Evolutionary conservation across 192 early-diverging fungal species (phyloP).

Genomic region (Paraglomus brasilianum): DNA sequence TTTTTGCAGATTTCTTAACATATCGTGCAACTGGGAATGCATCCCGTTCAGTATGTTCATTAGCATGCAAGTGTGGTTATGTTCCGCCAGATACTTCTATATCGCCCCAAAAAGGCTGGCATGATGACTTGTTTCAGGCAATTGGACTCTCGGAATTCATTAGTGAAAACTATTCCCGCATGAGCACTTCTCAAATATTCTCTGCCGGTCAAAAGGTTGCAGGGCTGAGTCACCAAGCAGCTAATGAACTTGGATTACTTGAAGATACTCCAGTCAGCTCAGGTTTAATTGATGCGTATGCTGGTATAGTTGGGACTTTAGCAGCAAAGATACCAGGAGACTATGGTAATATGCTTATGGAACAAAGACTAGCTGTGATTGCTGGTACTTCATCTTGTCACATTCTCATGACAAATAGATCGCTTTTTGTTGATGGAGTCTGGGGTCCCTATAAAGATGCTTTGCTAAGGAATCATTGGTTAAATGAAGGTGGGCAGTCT

Average conservation of each 20-base stretch:
- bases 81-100: slow-evolving; percentile 34
- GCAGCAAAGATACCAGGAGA: slow-evolving; percentile 39
- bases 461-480: slow-evolving; percentile 54
- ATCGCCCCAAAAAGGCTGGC: slow-evolving; percentile 50
- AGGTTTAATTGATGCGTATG: slow-evolving; percentile 75
- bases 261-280: slow-evolving; percentile 58
- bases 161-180: slow-evolving; percentile 40
- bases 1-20: slow-evolving; percentile 59
- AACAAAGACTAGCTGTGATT: slow-evolving; percentile 56
- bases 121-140: slow-evolving; percentile 48
- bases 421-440: slow-evolving; percentile 57
- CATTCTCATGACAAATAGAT: slow-evolving; percentile 51
- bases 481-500: slow-evolving; percentile 73
- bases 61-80: slow-evolving; percentile 71
- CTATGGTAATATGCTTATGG: background rate
- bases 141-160: slow-evolving; percentile 57
- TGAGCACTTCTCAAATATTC: slow-evolving; percentile 43
- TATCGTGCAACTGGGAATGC: slow-evolving; percentile 58
- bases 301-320: slow-evolving; percentile 59
- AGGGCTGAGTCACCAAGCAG: slow-evolving; percentile 51
- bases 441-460: slow-evolving; percentile 65
- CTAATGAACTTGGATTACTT: slow-evolving; percentile 55
- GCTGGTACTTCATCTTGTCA: slow-evolving; percentile 76
- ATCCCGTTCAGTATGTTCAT: slow-evolving; percentile 57
- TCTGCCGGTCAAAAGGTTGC: slow-evolving; percentile 56